Percentiles rank a stretch among this genome's conserved stretches.
Evolutionary conservation across 352 stramenopile species (phyloP).

Genomic region (Thalassiosira exigua): DNA sequence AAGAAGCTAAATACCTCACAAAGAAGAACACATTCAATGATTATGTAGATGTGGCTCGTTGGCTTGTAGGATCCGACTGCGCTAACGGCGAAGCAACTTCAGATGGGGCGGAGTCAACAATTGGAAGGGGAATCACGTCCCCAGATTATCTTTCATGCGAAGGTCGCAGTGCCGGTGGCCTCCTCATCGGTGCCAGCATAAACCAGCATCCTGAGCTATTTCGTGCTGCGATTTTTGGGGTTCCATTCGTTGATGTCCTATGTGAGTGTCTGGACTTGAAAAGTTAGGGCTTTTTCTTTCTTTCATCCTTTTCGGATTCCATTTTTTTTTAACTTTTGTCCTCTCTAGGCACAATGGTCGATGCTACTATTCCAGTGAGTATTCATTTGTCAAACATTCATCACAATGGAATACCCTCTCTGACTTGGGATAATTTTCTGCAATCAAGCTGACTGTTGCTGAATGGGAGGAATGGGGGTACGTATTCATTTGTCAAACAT

Average conservation of each 20-base stretch:
- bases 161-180: conserved; percentile 93
- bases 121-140: conserved; percentile 77
- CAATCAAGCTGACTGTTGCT: conserved; percentile 92
- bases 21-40: conserved; percentile 99
- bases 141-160: conserved; percentile 92
- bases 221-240: conserved; percentile 90
- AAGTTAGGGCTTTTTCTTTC: too few relatives aligned
- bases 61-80: conserved; percentile 84
- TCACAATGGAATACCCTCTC: too few relatives aligned
- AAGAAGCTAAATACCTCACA: conserved; percentile 95
- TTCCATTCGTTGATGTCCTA: conserved; percentile 98
- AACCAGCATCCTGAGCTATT: conserved; percentile 98
- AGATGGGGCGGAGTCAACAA: too few relatives aligned
- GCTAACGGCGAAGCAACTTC: too few relatives aligned
- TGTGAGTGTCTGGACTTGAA: conserved; percentile 96
- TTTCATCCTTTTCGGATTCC: too few relatives aligned
- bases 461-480: conserved; percentile 90
- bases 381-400: too few relatives aligned
- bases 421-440: too few relatives aligned
- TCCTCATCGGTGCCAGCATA: conserved; percentile 94
- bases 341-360: too few relatives aligned
- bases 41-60: conserved; percentile 81
- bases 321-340: too few relatives aligned
- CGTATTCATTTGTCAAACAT: too few relatives aligned
- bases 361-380: too few relatives aligned